Evolutionary conservation across 192 early-diverging fungal species (phyloP), one percentile per base, ranked within the genome.

Genomic region (Coemansia sp.): DNA sequence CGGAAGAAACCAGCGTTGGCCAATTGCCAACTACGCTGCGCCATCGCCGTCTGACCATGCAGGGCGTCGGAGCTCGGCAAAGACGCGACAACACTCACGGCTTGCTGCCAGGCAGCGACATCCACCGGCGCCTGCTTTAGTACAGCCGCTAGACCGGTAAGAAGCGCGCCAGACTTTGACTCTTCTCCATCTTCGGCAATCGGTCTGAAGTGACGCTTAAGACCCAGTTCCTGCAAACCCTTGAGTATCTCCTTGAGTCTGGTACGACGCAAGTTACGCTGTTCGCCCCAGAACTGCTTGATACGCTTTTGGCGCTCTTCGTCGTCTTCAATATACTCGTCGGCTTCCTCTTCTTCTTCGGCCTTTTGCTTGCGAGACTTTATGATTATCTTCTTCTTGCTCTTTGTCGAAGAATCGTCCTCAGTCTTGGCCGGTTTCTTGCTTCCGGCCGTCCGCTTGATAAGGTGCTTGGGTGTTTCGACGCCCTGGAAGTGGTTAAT

Each of bases 281-380:
- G 81, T 59, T 83, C 76, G 70, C 76, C 81, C 81, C 81, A 83
- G 76, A 83, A 83, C 64, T 62, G 72, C 63, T 60, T 41, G 6
- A 75, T 64, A 15, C 40, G 48, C 22, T 64, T 58, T 70, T 83
- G 81, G 4, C 76, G 67, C 74, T 83, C 81, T 46, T 83, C 76
- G 27, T 78, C 81, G 20, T 83, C 81, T 32, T 76, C 74, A 11
- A 76, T 53, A 32, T 68, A 70, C 65, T 65, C 65, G 27, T 24
- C 63, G 8, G 46, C 58, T 59, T 68, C 56, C 10, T 64, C 72
- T 22, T 61, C 71, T 13, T 56, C 70, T 15, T 56, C 56, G 24
- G 38, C 51, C 48, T 71, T 65, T 51, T 62, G 55, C 60, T 74
- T 67, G 41, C 51, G 53, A 3, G 65, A 60, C 48, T 71, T 71